Evolutionary conservation across 352 stramenopile species (phyloP), one percentile per base, ranked within the genome.

Genomic region (Phytophthora megakarya): DNA sequence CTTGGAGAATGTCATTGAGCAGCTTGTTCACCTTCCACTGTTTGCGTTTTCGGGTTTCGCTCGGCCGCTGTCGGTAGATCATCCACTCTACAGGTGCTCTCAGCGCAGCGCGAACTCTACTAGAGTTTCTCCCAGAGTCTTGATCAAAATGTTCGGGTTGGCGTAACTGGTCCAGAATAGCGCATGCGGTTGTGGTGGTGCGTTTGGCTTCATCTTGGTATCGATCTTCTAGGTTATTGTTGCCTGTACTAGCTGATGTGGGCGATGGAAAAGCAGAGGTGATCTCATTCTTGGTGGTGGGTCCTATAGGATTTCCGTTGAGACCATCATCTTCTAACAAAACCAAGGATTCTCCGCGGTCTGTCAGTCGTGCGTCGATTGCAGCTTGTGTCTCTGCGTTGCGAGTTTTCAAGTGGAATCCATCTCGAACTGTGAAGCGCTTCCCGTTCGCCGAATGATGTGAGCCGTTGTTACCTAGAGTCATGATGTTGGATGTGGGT

Each of bases 331-430:
- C 45, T 56, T 68, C 51, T n/a, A 32, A 38, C 16, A 39, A 5
- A 13, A 7, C 9, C 22, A 19, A 10, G 16, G 63, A 30, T 49
- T 64, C 25, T 35, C 32, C 46, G 0, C 44, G 38, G 18, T 18
- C 22, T 5, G 53, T 46, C 16, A 88, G 45, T 16, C 73, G 65
- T 22, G 78, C 60, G 45, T 87, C 78, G 19, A 90, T 75, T 35
- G 59, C 69, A 15, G 61, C 70, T 3, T 72, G 57, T 23, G 61
- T 59, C 44, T 88, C 81, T 37, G 84, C 72, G 37, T 88, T 89
- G 40, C 67, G 73, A 3, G 67, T 73, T 45, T 83, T 87, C 9
- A 92, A 48, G 63, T 92, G 83, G 59, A 92, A 92, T 15, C 83
- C 83, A 46, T 92, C 83, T 13, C 83, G 83, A 12, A 90, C 72